Percentiles rank a stretch among this genome's conserved stretches.
phyloP scores from a whole-genome alignment of 108 stramenopile species.

The Cyclotella atomus region DNA sequence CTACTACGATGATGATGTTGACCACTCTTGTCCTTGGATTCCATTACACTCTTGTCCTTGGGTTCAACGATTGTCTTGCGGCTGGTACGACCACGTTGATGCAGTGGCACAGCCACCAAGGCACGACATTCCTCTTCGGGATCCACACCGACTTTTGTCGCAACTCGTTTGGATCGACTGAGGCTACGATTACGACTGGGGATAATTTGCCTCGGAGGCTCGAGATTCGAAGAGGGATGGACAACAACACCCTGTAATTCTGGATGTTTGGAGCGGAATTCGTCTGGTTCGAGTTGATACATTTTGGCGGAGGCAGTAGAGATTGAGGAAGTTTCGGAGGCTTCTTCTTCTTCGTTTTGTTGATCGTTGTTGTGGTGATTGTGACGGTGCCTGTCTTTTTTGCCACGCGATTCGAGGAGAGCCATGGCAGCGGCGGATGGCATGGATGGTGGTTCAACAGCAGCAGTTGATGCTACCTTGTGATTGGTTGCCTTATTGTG shows the following conservation, averaged over 20 bases:
- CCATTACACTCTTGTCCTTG: no score
- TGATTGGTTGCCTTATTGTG: background rate
- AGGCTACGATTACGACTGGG: background rate
- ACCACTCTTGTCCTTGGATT: background rate
- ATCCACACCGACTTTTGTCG: slow-evolving; percentile 4
- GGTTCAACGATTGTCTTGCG: background rate
- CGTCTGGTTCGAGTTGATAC: slow-evolving; percentile 21
- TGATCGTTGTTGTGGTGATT: slow-evolving; percentile 15
- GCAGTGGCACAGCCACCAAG: background rate
- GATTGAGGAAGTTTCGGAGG: slow-evolving; percentile 30
- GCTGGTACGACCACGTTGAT: background rate
- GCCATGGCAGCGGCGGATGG: slow-evolving; percentile 22
- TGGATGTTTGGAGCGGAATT: background rate
- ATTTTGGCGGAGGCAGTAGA: slow-evolving; percentile 29
- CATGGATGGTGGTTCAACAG: background rate
- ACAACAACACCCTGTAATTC: background rate
- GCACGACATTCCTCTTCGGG: slow-evolving; percentile 2
- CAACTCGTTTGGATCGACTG: no score
- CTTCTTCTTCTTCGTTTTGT: background rate
- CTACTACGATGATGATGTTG: background rate
- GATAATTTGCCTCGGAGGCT: slow-evolving; percentile 3
- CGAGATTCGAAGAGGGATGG: background rate
- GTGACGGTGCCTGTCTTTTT: background rate
- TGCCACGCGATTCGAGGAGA: background rate
- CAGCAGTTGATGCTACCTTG: background rate